Percentiles rank a stretch among this genome's conserved stretches.
These are phyloP conservation scores for Lachancea fermentati DNA, from an alignment of 805 yeast genomes.

Conservation along the genomic window DNA sequence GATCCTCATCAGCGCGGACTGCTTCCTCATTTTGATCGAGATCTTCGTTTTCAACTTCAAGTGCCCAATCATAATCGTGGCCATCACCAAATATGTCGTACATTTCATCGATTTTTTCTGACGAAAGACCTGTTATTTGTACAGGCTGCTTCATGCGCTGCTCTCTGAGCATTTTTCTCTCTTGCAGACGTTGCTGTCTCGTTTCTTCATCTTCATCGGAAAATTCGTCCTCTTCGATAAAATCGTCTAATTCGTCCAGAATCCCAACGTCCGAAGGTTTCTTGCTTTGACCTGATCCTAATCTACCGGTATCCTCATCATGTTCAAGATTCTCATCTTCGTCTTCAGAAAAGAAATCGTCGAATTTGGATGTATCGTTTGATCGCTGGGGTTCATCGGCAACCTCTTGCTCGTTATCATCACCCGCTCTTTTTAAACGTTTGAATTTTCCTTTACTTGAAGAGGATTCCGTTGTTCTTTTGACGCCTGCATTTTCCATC, in stretches of 20 bases:
- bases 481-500: constrained; percentile 85
- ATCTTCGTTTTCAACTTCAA: constrained; percentile 78
- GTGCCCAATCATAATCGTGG: constrained; percentile 95
- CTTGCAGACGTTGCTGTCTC: constrained; percentile 36
- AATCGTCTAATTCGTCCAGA: constrained; percentile 89
- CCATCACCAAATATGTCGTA: constrained; percentile 97
- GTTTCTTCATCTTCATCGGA: constrained; percentile 70
- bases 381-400: constrained; percentile 12
- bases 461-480: constrained; percentile 37
- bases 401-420: constrained; percentile 30
- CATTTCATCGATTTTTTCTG: constrained; percentile 87
- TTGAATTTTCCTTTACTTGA: constrained; percentile 52
- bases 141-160: constrained; percentile 49
- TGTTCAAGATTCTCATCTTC: constrained; percentile 32
- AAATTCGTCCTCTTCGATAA: constrained; percentile 94
- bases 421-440: constrained; percentile 74
- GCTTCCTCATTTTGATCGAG: constrained; percentile 39
- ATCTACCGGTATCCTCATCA: constrained; percentile 8
- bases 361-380: constrained; percentile 26
- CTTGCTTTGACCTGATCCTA: constrained; percentile 23
- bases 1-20: constrained; percentile 34
- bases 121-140: constrained; percentile 60
- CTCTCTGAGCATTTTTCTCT: constrained; percentile 32
- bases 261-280: constrained; percentile 33
- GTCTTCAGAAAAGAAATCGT: constrained; percentile 37